These are phyloP conservation scores for Yamadazyma paraphyllophila DNA, from an alignment of 805 yeast genomes.

Conservation along the genomic window DNA sequence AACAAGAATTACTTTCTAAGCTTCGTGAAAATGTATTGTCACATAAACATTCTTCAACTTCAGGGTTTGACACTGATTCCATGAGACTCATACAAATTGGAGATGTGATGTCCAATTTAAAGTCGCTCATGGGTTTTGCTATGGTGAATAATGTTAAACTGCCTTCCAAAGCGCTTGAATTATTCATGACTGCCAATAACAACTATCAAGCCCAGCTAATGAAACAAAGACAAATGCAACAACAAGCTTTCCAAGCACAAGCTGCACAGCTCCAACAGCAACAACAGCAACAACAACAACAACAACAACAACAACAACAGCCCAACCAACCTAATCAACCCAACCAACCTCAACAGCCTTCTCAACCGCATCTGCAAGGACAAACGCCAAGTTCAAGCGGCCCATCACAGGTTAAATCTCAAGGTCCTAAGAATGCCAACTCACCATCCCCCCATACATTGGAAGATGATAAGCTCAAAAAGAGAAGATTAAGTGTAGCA, in stretches of 20 bases:
- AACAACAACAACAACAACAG: slow-evolving; percentile 1
- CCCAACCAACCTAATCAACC: slow-evolving; percentile 3
- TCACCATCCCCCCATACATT: slow-evolving; percentile 15
- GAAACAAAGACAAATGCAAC: slow-evolving; percentile 13
- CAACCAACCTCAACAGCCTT: background rate
- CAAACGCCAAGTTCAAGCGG: background rate
- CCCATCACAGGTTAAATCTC: background rate
- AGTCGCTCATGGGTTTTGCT: slow-evolving; percentile 61
- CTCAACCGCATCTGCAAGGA: background rate
- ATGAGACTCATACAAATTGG: slow-evolving; percentile 72
- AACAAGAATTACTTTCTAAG: slow-evolving; percentile 17
- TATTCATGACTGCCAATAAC: slow-evolving; percentile 28
- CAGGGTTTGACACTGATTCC: slow-evolving; percentile 64
- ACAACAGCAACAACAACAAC: slow-evolving; percentile 1
- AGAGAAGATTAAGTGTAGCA: slow-evolving; percentile 12
- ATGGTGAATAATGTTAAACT: slow-evolving; percentile 46
- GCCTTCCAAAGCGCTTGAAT: slow-evolving; percentile 55
- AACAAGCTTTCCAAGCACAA: slow-evolving; percentile 7
- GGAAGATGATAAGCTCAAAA: slow-evolving; percentile 14
- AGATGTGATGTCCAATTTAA: slow-evolving; percentile 72
- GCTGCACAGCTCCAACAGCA: slow-evolving; percentile 1
- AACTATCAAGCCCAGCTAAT: slow-evolving; percentile 20
- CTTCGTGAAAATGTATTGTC: slow-evolving; percentile 36
- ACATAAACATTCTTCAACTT: slow-evolving; percentile 46
- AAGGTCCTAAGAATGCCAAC: slow-evolving; percentile 1